phyloP scores from a whole-genome alignment of 139 green algal species.

The Pleodorina starrii region DNA sequence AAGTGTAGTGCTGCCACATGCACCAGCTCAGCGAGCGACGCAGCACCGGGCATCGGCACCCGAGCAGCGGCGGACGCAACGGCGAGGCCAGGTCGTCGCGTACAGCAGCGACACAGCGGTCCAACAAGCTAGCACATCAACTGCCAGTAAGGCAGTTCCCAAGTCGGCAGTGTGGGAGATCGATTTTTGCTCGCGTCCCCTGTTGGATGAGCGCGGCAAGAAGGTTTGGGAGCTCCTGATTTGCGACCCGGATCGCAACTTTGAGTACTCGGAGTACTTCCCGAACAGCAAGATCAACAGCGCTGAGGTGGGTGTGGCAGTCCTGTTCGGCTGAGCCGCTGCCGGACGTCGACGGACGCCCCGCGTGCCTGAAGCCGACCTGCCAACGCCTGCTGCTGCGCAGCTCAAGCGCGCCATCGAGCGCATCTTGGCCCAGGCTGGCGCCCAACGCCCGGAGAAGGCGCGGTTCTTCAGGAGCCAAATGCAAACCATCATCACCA shows the following conservation, averaged over 20 bases:
- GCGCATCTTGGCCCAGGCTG: constrained; percentile 78
- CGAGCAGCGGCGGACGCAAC: constrained; percentile 5
- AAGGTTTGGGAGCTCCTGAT: constrained; percentile 99
- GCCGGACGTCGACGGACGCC: background rate
- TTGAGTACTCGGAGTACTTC: constrained; percentile 95
- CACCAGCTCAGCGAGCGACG: background rate
- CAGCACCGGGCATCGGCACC: background rate
- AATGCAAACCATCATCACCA: constrained; percentile 99
- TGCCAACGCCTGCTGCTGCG: constrained; percentile 26
- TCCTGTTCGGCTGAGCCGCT: background rate
- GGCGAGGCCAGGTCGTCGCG: background rate
- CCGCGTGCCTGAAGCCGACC: background rate
- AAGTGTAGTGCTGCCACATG: background rate
- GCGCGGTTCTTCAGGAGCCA: constrained; percentile 95
- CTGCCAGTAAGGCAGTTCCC: constrained; percentile 39
- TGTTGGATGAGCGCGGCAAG: constrained; percentile 97
- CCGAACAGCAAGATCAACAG: constrained; percentile 99
- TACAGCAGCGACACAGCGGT: constrained; percentile 24
- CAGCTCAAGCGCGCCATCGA: constrained; percentile 87
- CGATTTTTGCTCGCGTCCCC: constrained; percentile 97
- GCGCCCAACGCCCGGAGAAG: constrained; percentile 77
- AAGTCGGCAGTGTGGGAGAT: constrained; percentile 88
- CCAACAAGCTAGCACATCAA: constrained; percentile 26
- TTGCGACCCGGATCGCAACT: constrained; percentile 85
- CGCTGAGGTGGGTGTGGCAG: constrained; percentile 74